These are phyloP conservation scores for Ogataea glucozyma DNA, from an alignment of 805 yeast genomes.

Conservation along the genomic window DNA sequence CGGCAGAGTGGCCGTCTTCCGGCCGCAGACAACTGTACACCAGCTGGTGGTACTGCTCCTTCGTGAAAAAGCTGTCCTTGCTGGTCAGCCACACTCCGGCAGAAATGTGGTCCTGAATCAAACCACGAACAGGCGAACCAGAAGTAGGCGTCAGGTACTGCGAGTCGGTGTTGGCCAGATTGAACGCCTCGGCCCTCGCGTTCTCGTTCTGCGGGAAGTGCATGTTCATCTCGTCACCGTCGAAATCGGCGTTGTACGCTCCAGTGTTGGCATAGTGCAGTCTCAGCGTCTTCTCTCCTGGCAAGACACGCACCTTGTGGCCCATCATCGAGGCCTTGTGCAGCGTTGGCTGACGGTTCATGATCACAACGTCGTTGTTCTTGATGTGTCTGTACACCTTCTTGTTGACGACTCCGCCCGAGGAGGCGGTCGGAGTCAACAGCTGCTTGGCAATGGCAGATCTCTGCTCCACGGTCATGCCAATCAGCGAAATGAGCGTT, in stretches of 20 bases:
- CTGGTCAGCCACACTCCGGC: conserved; percentile 99
- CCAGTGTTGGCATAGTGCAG: conserved; percentile 98
- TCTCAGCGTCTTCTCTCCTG: conserved; percentile 95
- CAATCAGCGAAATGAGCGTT: conserved; percentile 71
- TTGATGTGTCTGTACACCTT: conserved; percentile 94
- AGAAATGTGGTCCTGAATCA: conserved; percentile 97
- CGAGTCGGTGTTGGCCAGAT: conserved; percentile 94
- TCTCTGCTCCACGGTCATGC: conserved; percentile 92
- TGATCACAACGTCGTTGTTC: conserved; percentile 91
- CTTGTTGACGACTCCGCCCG: conserved; percentile 72
- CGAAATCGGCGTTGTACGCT: conserved; percentile 98
- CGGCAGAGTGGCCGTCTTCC: conserved; percentile 93
- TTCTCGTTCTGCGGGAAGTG: conserved; percentile 98
- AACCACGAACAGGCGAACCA: conserved; percentile 97
- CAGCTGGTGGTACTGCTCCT: conserved; percentile 91
- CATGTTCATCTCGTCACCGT: conserved; percentile 99
- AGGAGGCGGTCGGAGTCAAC: conserved; percentile 73
- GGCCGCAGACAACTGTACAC: conserved; percentile 94
- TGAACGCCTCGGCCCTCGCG: conserved; percentile 93
- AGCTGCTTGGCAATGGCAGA: conserved; percentile 93
- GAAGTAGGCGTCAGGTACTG: conserved; percentile 98
- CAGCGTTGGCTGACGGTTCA: conserved; percentile 99
- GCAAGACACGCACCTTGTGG: conserved; percentile 93
- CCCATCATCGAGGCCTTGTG: conserved; percentile 99
- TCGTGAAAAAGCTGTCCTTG: conserved; percentile 86